Evolutionary conservation across 1,284 basidiomycete species (phyloP).

Genomic region (Xerocomus amazonicus): DNA sequence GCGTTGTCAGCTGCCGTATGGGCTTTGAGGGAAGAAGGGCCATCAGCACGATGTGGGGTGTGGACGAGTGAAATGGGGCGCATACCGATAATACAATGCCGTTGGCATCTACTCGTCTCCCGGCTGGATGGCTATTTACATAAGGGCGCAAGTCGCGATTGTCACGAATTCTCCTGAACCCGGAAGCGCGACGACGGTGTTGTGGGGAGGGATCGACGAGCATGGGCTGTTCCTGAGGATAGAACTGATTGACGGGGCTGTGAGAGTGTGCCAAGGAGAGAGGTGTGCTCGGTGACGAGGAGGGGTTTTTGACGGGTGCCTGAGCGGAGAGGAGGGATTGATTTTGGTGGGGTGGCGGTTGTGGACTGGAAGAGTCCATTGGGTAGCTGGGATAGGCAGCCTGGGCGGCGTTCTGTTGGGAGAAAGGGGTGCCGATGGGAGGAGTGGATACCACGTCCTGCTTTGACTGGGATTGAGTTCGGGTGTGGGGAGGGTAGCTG

Average conservation of each 20-base stretch:
- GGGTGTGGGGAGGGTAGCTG: slow-evolving; percentile 55
- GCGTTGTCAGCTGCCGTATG: slow-evolving; percentile 81
- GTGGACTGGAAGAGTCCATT: slow-evolving; percentile 61
- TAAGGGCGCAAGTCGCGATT: slow-evolving; percentile 68
- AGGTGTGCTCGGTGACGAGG: slow-evolving; percentile 61
- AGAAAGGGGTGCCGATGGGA: slow-evolving; percentile 51
- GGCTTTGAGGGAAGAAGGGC: slow-evolving; percentile 48
- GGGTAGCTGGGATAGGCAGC: slow-evolving; percentile 39
- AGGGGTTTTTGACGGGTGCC: slow-evolving; percentile 27
- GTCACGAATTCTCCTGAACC: slow-evolving; percentile 69
- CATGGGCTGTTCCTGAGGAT: slow-evolving; percentile 64
- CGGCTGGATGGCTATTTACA: slow-evolving; percentile 52
- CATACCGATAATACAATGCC: slow-evolving; percentile 65
- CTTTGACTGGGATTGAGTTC: slow-evolving; percentile 58
- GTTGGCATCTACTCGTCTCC: slow-evolving; percentile 63
- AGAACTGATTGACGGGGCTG: slow-evolving; percentile 49
- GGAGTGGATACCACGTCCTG: slow-evolving; percentile 51
- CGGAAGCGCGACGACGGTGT: slow-evolving; percentile 62
- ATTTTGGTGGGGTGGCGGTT: slow-evolving; percentile 46
- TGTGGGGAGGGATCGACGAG: slow-evolving; percentile 59
- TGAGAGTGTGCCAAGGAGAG: slow-evolving; percentile 58
- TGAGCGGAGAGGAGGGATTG: slow-evolving; percentile 34
- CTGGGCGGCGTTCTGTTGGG: slow-evolving; percentile 43
- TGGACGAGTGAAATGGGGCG: slow-evolving; percentile 14
- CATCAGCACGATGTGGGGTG: slow-evolving; percentile 14